A percentile compares a stretch with the other conserved stretches of the same genome.
Conservation (phyloP, 2,329 filamentous ascomycete genomes). For the Monilinia vaccinii-corymbosi region DNA sequence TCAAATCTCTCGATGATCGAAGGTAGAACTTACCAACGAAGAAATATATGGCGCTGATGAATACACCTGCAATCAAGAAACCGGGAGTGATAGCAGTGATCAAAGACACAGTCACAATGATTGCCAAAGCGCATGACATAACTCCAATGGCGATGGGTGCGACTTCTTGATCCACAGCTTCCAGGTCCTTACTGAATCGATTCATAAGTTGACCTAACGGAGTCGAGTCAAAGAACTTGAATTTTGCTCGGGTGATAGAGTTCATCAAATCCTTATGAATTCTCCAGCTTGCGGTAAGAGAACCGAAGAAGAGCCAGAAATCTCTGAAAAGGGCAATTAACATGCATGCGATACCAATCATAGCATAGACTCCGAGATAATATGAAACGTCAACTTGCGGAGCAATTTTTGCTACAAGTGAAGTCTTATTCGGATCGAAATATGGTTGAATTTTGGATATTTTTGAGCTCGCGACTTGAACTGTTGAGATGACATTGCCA, state of each 20-base stretch:
- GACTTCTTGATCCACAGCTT: conserved; percentile 91
- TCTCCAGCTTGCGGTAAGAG: conserved; percentile 74
- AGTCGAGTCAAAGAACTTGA: conserved; percentile 96
- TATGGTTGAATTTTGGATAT: conserved; percentile 27
- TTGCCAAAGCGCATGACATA: conserved; percentile 52
- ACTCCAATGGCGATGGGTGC: conserved; percentile 79
- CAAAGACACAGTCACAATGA: conserved; percentile 77
- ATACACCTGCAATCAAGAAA: conserved; percentile 77
- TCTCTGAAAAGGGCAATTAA: conserved; percentile 76
- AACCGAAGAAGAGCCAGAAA: conserved; percentile 84
- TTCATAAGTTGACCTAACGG: conserved; percentile 96
- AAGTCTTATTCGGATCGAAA: conserved; percentile 27
- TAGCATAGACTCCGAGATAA: conserved; percentile 74
- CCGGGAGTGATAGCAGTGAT: conserved; percentile 84
- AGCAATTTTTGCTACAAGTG: conserved; percentile 23
- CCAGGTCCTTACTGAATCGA: conserved; percentile 94
- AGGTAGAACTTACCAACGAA: conserved; percentile 83
- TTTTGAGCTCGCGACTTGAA: conserved; percentile 19
- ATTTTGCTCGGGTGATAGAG: conserved; percentile 77
- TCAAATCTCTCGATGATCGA: conserved; percentile 85
- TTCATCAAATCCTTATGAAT: conserved; percentile 74
- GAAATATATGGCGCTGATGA: conserved; percentile 78
- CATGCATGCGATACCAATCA: conserved; percentile 70
- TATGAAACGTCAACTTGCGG: conserved; percentile 69
- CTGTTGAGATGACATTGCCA: conserved; percentile 25